Conservation (phyloP, 23 red algal genomes). For the Gracilaria vermiculophylla region DNA sequence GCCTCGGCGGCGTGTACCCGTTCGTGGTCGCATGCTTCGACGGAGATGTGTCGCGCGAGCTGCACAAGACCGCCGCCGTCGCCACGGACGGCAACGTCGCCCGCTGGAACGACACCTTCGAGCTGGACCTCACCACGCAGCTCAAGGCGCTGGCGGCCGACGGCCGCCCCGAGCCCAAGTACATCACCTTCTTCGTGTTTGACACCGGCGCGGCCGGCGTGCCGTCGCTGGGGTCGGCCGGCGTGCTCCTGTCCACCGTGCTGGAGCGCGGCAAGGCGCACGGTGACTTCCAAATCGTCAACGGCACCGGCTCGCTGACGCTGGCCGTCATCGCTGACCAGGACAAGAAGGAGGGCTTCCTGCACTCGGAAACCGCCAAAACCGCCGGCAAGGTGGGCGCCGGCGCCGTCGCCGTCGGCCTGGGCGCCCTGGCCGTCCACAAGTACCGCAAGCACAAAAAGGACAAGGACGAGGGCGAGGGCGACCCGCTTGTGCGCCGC, state of each 20-base stretch:
- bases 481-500: too few species aligned
- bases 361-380: background rate
- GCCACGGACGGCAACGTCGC: background rate
- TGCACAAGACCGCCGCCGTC: conserved; percentile 43
- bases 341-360: background rate
- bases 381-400: conserved; percentile 23
- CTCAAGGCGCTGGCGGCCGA: conserved; percentile 17
- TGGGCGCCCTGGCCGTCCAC: conserved; percentile 36
- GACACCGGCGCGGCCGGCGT: conserved; percentile 54
- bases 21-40: conserved; percentile 61
- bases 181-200: conserved; percentile 63
- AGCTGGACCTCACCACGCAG: conserved; percentile 20
- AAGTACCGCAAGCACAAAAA: conserved; percentile 28
- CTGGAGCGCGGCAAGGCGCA: conserved; percentile 16
- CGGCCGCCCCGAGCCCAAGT: conserved; percentile 39
- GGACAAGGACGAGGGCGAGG: background rate
- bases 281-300: conserved; percentile 57
- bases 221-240: conserved; percentile 54
- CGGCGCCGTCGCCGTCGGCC: conserved; percentile 4
- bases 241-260: conserved; percentile 50
- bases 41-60: conserved; percentile 22
- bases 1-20: conserved; percentile 43
- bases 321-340: conserved; percentile 8
- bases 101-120: conserved; percentile 25
- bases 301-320: conserved; percentile 32